phyloP scores from a whole-genome alignment of 495 filamentous ascomycete genomes.

The Cryomyces antarcticus region DNA sequence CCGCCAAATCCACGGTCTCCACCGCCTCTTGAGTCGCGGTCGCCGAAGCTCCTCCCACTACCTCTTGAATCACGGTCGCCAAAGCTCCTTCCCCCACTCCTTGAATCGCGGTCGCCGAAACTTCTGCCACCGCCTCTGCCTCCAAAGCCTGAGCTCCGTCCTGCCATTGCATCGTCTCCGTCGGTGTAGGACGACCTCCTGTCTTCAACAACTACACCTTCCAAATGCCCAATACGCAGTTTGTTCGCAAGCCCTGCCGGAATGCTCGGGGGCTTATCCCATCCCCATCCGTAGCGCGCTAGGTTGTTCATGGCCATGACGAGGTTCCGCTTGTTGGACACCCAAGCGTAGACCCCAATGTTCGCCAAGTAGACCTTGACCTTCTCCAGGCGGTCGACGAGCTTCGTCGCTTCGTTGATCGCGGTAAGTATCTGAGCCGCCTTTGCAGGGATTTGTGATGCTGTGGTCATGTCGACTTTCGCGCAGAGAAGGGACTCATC shows the following conservation, averaged over 20 bases:
- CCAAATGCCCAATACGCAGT: conserved; percentile 24
- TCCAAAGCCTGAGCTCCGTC: conserved; percentile 3
- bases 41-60: too few relatives aligned
- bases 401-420: conserved; percentile 18
- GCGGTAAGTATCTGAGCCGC: conserved; percentile 20
- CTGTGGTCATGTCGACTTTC: conserved; percentile 29
- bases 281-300: conserved; percentile 37
- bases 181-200: too few relatives aligned
- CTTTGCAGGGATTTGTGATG: conserved; percentile 15
- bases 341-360: conserved; percentile 19
- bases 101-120: too few relatives aligned
- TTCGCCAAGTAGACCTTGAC: conserved; percentile 30
- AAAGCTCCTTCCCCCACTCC: too few relatives aligned
- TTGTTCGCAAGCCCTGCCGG: conserved; percentile 20
- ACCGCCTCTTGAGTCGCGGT: too few relatives aligned
- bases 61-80: too few relatives aligned
- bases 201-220: conserved; percentile 26
- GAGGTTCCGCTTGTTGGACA: conserved; percentile 18
- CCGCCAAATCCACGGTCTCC: conserved; percentile 3
- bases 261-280: conserved; percentile 35
- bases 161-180: neutral
- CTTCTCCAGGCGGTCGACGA: conserved; percentile 26
- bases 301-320: conserved; percentile 42
- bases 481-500: conserved; percentile 35
- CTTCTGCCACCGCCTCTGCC: too few relatives aligned